Conservation (phyloP, 2,329 filamentous ascomycete species). For the Diaporthe destruens region DNA sequence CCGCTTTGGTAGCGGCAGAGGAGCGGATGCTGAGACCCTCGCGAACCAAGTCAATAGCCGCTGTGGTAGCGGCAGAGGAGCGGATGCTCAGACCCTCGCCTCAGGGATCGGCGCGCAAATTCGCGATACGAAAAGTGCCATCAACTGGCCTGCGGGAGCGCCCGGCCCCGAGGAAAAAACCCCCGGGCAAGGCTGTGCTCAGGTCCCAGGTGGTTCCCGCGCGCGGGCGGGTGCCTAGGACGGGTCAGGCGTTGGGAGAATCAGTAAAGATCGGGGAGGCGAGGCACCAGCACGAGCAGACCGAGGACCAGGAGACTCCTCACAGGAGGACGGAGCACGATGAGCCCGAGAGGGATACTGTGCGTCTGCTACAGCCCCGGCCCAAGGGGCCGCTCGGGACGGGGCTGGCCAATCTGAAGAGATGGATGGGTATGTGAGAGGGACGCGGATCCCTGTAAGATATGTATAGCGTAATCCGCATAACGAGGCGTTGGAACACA, state of each 20-base stretch:
- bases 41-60: neutral
- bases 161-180: neutral
- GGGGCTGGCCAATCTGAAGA: constrained; percentile 1
- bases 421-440: constrained; percentile 11
- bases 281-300: neutral
- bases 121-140: no score
- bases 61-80: neutral
- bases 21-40: neutral
- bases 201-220: neutral
- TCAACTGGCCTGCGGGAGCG: no score
- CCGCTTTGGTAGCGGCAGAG: neutral
- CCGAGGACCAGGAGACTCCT: no score
- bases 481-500: neutral
- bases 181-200: neutral
- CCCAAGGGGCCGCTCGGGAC: neutral
- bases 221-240: no score
- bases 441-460: neutral
- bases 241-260: neutral
- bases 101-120: neutral
- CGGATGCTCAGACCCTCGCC: neutral
- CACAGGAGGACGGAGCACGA: neutral
- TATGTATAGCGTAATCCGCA: constrained; percentile 12
- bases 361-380: neutral
- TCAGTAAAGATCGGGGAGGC: neutral
- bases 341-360: neutral